These are phyloP conservation scores for Dictyostelium discoideum DNA, from an alignment of 78 protist species.

Conservation along the genomic window dicty_2.7 NC_007091.3:3856501-3857000, in stretches of 20 bases:
- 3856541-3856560: no score
- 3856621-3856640: no score
- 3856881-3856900: no score
- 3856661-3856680: no score
- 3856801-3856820: constrained; percentile 56
- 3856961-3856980: not conserved
- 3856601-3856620: no score
- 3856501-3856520: no score
- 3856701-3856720: constrained; percentile 19
- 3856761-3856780: constrained; percentile 56
- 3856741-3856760: constrained; percentile 8
- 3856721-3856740: constrained; percentile 64
- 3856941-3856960: not conserved
- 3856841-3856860: constrained; percentile 54
- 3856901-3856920: no score
- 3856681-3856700: not conserved
- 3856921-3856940: not conserved
- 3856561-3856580: no score
- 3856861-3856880: constrained; percentile 40
- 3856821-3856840: constrained; percentile 46
- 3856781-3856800: constrained; percentile 27
- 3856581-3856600: no score
- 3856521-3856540: no score
- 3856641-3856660: no score
- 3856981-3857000: not conserved